Conservation (phyloP, 2,329 filamentous ascomycete genomes). For the Monosporascus sp. region DNA sequence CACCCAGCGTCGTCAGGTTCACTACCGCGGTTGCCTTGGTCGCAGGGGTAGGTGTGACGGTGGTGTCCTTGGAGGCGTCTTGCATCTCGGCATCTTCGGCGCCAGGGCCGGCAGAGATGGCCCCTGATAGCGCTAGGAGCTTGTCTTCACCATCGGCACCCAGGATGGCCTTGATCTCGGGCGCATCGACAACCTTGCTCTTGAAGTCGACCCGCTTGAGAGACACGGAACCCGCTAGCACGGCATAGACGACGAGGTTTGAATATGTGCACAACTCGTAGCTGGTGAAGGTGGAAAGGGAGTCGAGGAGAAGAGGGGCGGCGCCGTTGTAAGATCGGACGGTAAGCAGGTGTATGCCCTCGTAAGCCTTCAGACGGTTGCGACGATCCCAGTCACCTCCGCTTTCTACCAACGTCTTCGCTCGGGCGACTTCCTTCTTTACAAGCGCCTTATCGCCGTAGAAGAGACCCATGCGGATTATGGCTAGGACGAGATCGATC, state of each 20-base stretch:
- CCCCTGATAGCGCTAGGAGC: conserved; percentile 73
- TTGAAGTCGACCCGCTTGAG: conserved; percentile 98
- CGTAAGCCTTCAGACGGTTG: conserved; percentile 98
- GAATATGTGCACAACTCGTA: conserved; percentile 98
- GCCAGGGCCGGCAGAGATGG: conserved; percentile 73
- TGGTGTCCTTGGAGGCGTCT: conserved; percentile 47
- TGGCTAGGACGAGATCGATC: conserved; percentile 93
- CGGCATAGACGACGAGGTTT: conserved; percentile 88
- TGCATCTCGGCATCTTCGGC: conserved; percentile 70
- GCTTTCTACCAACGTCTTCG: conserved; percentile 83
- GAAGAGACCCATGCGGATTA: conserved; percentile 93
- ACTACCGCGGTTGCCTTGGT: conserved; percentile 59
- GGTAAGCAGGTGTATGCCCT: conserved; percentile 87
- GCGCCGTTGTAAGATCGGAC: conserved; percentile 85
- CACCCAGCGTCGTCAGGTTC: conserved; percentile 81
- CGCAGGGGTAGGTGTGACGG: conserved; percentile 42
- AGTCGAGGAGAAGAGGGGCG: conserved; percentile 91
- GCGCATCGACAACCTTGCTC: conserved; percentile 95
- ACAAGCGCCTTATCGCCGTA: conserved; percentile 89
- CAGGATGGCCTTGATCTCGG: conserved; percentile 95
- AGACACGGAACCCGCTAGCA: conserved; percentile 88
- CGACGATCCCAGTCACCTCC: conserved; percentile 98
- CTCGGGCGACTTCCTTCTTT: conserved; percentile 89
- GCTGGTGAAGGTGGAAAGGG: conserved; percentile 94
- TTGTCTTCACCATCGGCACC: conserved; percentile 79